Evolutionary conservation across 345 rosid species (phyloP).

Genomic region (Trapa incisa): DNA sequence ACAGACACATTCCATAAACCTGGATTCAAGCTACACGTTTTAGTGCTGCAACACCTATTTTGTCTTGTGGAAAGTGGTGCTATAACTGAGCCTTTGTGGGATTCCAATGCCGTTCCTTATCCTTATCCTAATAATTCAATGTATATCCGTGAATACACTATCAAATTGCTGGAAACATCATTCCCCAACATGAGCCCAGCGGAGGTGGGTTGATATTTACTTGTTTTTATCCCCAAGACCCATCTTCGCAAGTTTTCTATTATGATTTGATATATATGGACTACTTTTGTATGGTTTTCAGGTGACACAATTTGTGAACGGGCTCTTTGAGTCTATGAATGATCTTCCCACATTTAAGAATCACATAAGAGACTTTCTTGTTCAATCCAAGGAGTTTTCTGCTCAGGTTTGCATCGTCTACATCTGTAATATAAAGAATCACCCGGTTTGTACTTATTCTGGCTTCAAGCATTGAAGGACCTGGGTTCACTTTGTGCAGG

Average conservation of each 20-base stretch:
- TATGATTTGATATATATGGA: not conserved
- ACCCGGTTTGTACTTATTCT: not conserved
- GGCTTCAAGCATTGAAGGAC: not conserved
- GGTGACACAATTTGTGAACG: slow-evolving; percentile 84
- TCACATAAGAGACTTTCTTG: slow-evolving; percentile 91
- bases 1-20: slow-evolving; percentile 98
- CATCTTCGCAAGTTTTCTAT: too few species aligned
- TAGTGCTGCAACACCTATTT: slow-evolving; percentile 75
- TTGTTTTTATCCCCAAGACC: too few species aligned
- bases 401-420: slow-evolving; percentile 43
- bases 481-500: slow-evolving; percentile 22
- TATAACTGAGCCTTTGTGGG: slow-evolving; percentile 91
- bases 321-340: slow-evolving; percentile 68
- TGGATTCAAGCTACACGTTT: slow-evolving; percentile 94
- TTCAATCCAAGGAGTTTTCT: slow-evolving; percentile 75
- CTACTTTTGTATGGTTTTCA: slow-evolving; percentile 15
- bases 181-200: slow-evolving; percentile 89
- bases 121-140: slow-evolving; percentile 61
- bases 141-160: slow-evolving; percentile 85
- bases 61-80: slow-evolving; percentile 75
- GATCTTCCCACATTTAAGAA: slow-evolving; percentile 70
- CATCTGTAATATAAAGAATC: not conserved
- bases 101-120: slow-evolving; percentile 56
- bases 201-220: slow-evolving; percentile 38
- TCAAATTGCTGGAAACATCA: slow-evolving; percentile 79